Base-by-base conservation (phyloP, 192 early-diverging fungal genomes). In the Backusella luteola region DNA sequence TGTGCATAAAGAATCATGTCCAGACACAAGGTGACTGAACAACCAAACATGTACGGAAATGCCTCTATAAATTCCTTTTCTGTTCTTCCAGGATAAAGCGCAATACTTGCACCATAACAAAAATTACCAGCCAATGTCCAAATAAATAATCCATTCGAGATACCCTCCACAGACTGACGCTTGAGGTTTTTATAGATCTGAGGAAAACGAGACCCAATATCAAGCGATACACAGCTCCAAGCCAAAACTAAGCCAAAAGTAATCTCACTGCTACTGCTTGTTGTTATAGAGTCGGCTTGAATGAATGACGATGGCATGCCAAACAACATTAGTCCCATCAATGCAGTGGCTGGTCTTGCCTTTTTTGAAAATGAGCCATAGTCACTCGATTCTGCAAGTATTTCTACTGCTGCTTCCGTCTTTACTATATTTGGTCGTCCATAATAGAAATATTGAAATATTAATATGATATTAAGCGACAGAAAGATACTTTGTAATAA, bases 91-190 rank as follows among this genome's bases (percentile, higher is more conserved):
- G 84, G 80, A 21, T 80, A 83, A 34, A 53, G 69, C 4, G 87
- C 72, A 59, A 93, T 91, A 35, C 81, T 85, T 23, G 81, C 52
- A 3, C 87, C 84, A 41, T 91, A 95, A 8, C 79, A 85, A 17
- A 94, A 75, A 53, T 94, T 92, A 11, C 89, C 93, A 70, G 88
- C 85, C 11, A 89, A 89, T 0, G 92, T 87, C 69, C 89, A 93
- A 34, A 85, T 72, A 76, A 94, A 92, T 88, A 94, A 88, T 11
- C 80, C 76, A 23, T 93, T 85, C 1, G 93, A 90, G 12, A 95
- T 81, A 0, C 94, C 94, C 21, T 91, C 81, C 8, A 89, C 87
- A 4, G 93, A 93, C 59, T 84, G 79, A 46, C 80, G 63, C 11
- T 69, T 71, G 23, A 90, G 79, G 52, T 94, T 95, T 66, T 87